These are phyloP conservation scores for Cyclocybe cylindracea DNA, from an alignment of 768 basidiomycete species.

Conservation along the genomic window DNA sequence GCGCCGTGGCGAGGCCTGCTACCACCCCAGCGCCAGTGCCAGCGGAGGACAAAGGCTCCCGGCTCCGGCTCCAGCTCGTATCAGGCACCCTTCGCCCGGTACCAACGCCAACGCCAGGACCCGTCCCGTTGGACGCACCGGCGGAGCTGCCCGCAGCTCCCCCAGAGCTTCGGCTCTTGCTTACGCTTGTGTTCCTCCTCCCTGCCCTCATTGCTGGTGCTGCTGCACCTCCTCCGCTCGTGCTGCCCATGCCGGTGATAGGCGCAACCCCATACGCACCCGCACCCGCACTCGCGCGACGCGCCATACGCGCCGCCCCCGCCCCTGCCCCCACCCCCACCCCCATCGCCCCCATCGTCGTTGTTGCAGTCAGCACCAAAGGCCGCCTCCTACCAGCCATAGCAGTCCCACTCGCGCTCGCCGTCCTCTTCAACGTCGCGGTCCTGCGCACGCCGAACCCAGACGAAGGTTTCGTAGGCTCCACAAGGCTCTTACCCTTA, in stretches of 20 bases:
- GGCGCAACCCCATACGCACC: background rate
- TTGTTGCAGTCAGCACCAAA: background rate
- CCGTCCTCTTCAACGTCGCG: slow-evolving; percentile 1
- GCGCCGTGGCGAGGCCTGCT: too few relatives aligned
- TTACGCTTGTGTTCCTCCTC: slow-evolving; percentile 11
- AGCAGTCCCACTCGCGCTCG: background rate
- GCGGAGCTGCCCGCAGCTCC: background rate
- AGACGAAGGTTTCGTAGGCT: background rate
- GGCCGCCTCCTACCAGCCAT: background rate
- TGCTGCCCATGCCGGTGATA: background rate
- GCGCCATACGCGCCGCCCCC: too few relatives aligned
- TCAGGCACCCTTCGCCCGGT: slow-evolving; percentile 6
- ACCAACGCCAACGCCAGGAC: too few relatives aligned
- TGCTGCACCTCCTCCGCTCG: too few relatives aligned
- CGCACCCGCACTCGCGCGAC: background rate
- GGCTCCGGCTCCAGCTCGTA: slow-evolving; percentile 8
- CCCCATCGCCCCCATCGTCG: background rate
- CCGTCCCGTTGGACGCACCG: too few relatives aligned
- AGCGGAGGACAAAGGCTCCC: too few relatives aligned
- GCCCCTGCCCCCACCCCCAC: too few relatives aligned
- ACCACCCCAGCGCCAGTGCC: too few relatives aligned
- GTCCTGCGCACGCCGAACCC: background rate
- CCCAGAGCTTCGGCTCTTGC: background rate
- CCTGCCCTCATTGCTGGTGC: too few relatives aligned
- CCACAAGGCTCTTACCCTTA: background rate